These are phyloP conservation scores for Limnanthes douglasii DNA, from an alignment of 345 rosid genomes.

Conservation along the genomic window DNA sequence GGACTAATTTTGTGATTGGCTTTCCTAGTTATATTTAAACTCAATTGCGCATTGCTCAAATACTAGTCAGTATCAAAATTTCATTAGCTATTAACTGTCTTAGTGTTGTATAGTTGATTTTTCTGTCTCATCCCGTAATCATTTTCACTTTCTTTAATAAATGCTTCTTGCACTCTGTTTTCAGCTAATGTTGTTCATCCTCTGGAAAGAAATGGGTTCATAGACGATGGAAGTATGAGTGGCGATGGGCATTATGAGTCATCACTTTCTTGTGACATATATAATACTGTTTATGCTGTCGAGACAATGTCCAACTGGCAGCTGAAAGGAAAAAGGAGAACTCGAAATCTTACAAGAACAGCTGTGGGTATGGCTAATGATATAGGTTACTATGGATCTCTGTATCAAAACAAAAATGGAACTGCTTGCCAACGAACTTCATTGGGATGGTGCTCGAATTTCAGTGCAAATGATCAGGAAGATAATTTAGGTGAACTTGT, in stretches of 20 bases:
- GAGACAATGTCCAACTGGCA: conserved; percentile 73
- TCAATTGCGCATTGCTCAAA: no score
- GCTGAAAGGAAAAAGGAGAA: conserved; percentile 76
- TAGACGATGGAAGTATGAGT: conserved; percentile 53
- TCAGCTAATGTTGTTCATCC: conserved; percentile 19
- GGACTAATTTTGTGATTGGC: no score
- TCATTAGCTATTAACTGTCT: no score
- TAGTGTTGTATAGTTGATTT: no score
- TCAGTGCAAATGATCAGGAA: no score
- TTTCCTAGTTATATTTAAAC: no score
- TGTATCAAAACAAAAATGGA: conserved; percentile 20
- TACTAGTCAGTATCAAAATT: no score
- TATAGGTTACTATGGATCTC: conserved; percentile 24
- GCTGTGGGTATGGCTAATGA: conserved; percentile 24
- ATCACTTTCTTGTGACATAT: conserved; percentile 50
- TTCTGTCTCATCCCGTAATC: not conserved
- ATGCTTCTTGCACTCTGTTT: not conserved
- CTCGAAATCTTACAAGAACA: conserved; percentile 46
- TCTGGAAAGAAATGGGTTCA: conserved; percentile 24
- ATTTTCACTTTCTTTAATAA: conserved; percentile 2
- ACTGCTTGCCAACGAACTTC: conserved; percentile 25
- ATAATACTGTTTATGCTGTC: conserved; percentile 33
- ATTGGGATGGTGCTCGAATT: conserved; percentile 15
- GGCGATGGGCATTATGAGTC: conserved; percentile 64
- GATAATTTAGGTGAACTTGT: conserved; percentile 42